phyloP scores from a whole-genome alignment of 371 early-diverging fungal genomes.

The Rhizomucor miehei region DNA sequence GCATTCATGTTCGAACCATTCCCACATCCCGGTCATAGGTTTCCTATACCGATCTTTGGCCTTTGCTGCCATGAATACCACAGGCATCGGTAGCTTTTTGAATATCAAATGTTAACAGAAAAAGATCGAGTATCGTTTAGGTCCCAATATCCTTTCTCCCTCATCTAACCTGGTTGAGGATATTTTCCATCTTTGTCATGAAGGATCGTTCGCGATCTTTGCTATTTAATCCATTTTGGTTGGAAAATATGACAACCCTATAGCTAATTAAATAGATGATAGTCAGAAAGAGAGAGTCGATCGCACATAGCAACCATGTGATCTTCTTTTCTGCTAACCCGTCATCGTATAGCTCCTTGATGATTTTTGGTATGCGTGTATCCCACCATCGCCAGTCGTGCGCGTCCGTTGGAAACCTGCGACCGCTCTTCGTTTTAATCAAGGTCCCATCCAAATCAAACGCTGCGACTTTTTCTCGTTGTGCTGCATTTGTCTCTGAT shows the following conservation, averaged over 20 bases:
- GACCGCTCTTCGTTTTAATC: conserved; percentile 61
- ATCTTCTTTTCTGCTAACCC: too few relatives aligned
- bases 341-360: conserved; percentile 51
- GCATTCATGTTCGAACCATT: conserved; percentile 39
- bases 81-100: conserved; percentile 35
- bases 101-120: conserved; percentile 7
- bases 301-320: too few relatives aligned
- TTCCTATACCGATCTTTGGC: conserved; percentile 75
- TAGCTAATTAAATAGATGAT: conserved; percentile 15
- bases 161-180: conserved; percentile 31
- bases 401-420: conserved; percentile 61
- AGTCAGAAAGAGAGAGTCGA: too few relatives aligned
- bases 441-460: conserved; percentile 64
- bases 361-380: conserved; percentile 45
- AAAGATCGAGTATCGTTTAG: conserved; percentile 18
- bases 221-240: conserved; percentile 62
- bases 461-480: neutral
- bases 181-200: conserved; percentile 48
- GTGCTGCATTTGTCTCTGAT: neutral
- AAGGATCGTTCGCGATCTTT: conserved; percentile 44
- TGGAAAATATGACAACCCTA: conserved; percentile 72
- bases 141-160: neutral
- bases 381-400: conserved; percentile 82
- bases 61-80: conserved; percentile 63
- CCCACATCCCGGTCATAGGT: conserved; percentile 87